Conservation (phyloP, 192 early-diverging fungal species). For the Backusella liffmaniae region DNA sequence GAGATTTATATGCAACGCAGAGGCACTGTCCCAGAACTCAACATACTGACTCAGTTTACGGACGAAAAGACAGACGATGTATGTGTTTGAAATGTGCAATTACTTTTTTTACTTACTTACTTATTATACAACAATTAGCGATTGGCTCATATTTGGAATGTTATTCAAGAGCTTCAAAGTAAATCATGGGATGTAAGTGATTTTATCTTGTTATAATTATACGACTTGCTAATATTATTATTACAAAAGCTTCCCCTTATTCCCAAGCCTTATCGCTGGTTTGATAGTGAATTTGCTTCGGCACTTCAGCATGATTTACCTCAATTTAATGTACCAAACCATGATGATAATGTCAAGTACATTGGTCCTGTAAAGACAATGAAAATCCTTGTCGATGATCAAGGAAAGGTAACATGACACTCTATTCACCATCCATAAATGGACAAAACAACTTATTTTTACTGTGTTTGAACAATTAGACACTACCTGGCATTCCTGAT, state of each 20-base stretch:
- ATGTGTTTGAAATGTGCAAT: neutral
- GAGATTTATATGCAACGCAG: conserved; percentile 50
- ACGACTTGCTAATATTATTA: neutral
- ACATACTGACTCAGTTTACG: conserved; percentile 16
- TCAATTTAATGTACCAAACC: conserved; percentile 37
- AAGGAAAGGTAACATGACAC: conserved; percentile 10
- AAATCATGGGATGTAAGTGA: conserved; percentile 23
- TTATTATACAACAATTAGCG: neutral
- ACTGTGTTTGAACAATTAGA: neutral
- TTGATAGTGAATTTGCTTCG: conserved; percentile 43
- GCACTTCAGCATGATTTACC: conserved; percentile 53
- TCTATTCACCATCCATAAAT: neutral
- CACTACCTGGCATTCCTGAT: conserved; percentile 28
- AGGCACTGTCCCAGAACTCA: conserved; percentile 13
- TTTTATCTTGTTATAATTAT: neutral
- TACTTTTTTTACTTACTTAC: neutral
- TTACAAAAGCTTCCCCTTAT: conserved; percentile 38
- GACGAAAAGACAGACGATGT: conserved; percentile 18
- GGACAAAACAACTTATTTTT: neutral
- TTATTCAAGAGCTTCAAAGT: conserved; percentile 12
- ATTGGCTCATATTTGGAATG: conserved; percentile 22
- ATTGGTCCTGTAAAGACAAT: conserved; percentile 24
- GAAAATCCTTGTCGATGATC: conserved; percentile 17
- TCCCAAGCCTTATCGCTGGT: conserved; percentile 48
- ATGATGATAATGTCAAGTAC: conserved; percentile 30